Base-by-base conservation (phyloP, 2,329 filamentous ascomycete genomes). In the Akanthomyces lecanii region DNA sequence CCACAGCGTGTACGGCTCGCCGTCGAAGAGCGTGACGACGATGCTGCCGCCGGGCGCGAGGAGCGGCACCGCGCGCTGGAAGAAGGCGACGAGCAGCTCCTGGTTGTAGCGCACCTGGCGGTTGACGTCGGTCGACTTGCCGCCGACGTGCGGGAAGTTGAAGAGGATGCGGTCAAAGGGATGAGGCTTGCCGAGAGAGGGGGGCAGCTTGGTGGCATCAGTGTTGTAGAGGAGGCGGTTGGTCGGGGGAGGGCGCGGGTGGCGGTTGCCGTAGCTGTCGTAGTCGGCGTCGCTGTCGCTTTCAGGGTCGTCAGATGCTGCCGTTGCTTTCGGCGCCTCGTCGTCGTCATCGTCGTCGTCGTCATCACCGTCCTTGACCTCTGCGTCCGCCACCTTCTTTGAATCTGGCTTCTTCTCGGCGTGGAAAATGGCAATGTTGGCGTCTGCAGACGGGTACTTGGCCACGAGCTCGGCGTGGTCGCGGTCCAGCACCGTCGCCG, bases 121-220 rank as follows among this genome's bases (percentile, higher is more conserved):
- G 78, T 97, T 97, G 62, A 97, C 89, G 78, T 98, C 93, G 69
- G 89, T 98, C 67, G 86, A 90, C 70, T 96, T 88, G 52, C 95
- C 95, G 66, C 95, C 95, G 4, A 96, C 90, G 78, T 99, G 95
- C 42, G 95, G 95, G 76, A 99, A 99, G 81, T 97, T 97, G 85
- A 98, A 99, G 67, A 94, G 82, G 66, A 98, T 88, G 63, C 86
- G 84, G 74, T 96, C 88, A 81, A 89, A 93, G 33, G 75, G 74
- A 61, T 64, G 61, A 40, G 62, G 65, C 47, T 71, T 73, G 65
- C 70, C 67, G 69, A 81, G 82, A n/a, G 71, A 69, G 38, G 79
- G 73, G 33, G 79, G 79, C 71, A 89, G 81, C 64, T 76, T 89
- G 50, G 82, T 86, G 1, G 88, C 90, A 75, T 93, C 89, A 66